Evolutionary conservation across 2,329 filamentous ascomycete species (phyloP), one percentile per base, ranked within the genome.

Genomic region (Fusarium incarnatum): DNA sequence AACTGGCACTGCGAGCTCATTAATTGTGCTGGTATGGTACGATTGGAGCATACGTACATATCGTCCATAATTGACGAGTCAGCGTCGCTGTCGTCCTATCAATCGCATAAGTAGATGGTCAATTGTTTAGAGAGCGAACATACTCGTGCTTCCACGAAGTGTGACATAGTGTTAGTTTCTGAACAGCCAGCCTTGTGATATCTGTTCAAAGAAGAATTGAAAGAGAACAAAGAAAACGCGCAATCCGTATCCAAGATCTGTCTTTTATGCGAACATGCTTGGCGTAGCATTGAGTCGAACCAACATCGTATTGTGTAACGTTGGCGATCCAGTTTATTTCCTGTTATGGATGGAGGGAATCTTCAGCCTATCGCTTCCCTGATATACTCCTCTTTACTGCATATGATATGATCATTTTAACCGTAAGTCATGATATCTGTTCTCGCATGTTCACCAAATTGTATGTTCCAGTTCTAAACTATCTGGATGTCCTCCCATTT

Each of bases 1-100:
- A 65, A 8, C 52, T 58, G 10, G 46, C 40, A 4, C 49, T 56
- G 9, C 11, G 3, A 41, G 18, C 0, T 0, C 18, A 6, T 23
- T 20, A 23, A 23, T 3, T 1, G 1, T 23, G 0, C 1, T n/a
- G 1, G 10, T 1, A 3, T 10, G 12, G 6, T 4, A 23, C 11
- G 15, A 10, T 4, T 0, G 1, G 0, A 10, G 1, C 2, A 13
- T 0, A 34, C 37, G 41, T 12, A 55, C 48, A 5, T 3, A 3
- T 58, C 48, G 3, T 56, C 37, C 1, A n/a, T 48, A 4, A 55
- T 22, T 1, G 48, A 40, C 0, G 56, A 56, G 5, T 58, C 48
- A 12, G 6, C 20, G 22, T 44, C 41, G 41, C 20, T 44, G 12
- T 44, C 41, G 15, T 44, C 41, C 40, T 41, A 8, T 8, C 5